Conservation (phyloP, 805 yeast species). For the Metschnikowia amazonensis region DNA sequence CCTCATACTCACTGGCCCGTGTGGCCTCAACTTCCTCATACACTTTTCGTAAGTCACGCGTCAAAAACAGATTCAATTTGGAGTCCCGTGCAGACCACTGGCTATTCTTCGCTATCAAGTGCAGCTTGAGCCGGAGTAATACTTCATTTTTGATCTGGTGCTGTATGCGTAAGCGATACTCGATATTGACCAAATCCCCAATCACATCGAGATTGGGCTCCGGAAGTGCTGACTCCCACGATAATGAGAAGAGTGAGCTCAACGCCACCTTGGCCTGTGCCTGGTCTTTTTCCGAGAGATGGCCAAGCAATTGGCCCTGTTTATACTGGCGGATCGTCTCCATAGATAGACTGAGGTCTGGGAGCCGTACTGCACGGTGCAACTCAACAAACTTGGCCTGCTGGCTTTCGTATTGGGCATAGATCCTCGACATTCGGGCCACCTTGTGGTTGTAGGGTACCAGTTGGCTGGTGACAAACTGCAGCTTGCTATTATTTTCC, state of each 20-base stretch:
- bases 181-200: constrained; percentile 30
- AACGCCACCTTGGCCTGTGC: constrained; percentile 6
- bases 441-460: constrained; percentile 28
- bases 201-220: constrained; percentile 28
- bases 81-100: constrained; percentile 36
- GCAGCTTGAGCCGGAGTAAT: constrained; percentile 29
- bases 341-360: constrained; percentile 26
- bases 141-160: constrained; percentile 35
- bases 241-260: constrained; percentile 27
- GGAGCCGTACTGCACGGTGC: constrained; percentile 23
- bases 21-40: constrained; percentile 28
- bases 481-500: constrained; percentile 20
- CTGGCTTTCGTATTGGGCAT: constrained; percentile 22
- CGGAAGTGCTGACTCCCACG: constrained; percentile 22
- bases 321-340: constrained; percentile 27
- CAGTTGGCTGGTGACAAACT: constrained; percentile 24
- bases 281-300: background rate
- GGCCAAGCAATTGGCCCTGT: constrained; percentile 17
- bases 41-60: constrained; percentile 23
- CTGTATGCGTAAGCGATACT: constrained; percentile 30
- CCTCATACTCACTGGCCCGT: constrained; percentile 27
- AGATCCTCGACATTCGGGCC: constrained; percentile 28
- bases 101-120: constrained; percentile 27
- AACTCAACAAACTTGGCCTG: constrained; percentile 24
- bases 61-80: constrained; percentile 28